These are phyloP conservation scores for Lablab purpureus DNA, from an alignment of 306 rosid species.

Conservation along the genomic window DNA sequence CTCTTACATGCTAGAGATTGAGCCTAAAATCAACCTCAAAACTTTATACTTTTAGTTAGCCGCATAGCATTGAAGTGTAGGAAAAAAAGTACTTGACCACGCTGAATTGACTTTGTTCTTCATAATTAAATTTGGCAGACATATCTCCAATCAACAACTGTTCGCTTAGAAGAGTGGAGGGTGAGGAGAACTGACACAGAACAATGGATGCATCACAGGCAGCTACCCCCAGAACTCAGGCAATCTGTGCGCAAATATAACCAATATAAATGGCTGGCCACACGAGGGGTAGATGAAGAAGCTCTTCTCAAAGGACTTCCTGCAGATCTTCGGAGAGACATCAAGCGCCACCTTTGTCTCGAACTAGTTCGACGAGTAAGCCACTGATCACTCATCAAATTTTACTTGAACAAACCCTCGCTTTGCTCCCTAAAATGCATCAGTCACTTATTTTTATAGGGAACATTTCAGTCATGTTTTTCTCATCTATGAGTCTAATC, in stretches of 20 bases:
- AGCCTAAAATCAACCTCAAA: neutral
- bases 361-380: constrained; percentile 90
- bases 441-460: too few species aligned
- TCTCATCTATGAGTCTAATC: too few species aligned
- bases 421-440: neutral
- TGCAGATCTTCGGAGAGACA: constrained; percentile 83
- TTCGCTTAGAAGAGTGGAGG: constrained; percentile 97
- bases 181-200: constrained; percentile 88
- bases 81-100: neutral
- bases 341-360: constrained; percentile 94
- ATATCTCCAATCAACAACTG: constrained; percentile 87
- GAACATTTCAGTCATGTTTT: too few species aligned
- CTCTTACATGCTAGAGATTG: neutral
- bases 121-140: constrained; percentile 55
- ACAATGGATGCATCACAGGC: constrained; percentile 98
- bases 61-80: neutral
- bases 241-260: constrained; percentile 78
- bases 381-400: neutral
- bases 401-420: neutral
- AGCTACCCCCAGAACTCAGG: constrained; percentile 76
- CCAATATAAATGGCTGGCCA: constrained; percentile 94
- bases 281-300: constrained; percentile 94
- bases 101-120: neutral
- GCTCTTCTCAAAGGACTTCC: constrained; percentile 79
- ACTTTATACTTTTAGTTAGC: neutral